These are phyloP conservation scores for Boletus rubroflammeus DNA, from an alignment of 768 basidiomycete species.

Conservation along the genomic window DNA sequence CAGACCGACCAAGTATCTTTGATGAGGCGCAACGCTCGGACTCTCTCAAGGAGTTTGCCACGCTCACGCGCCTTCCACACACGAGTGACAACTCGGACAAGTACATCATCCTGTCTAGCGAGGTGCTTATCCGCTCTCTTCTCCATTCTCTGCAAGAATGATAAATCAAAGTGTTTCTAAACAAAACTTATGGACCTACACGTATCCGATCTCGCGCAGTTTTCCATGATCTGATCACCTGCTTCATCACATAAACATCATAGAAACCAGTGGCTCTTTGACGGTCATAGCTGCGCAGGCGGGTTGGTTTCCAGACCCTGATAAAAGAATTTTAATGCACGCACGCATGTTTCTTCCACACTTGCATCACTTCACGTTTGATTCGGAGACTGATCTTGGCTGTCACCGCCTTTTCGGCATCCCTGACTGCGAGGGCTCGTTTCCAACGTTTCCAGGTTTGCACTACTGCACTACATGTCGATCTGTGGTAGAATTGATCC, in stretches of 20 bases:
- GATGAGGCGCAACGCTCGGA: constrained; percentile 43
- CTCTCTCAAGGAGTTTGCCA: constrained; percentile 53
- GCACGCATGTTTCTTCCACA: constrained; percentile 60
- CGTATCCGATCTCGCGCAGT: constrained; percentile 44
- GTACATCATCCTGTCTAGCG: constrained; percentile 52
- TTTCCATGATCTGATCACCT: constrained; percentile 54
- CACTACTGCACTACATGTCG: constrained; percentile 36
- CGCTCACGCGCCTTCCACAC: constrained; percentile 71
- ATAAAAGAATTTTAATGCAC: constrained; percentile 21
- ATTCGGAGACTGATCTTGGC: constrained; percentile 48
- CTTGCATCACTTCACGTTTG: constrained; percentile 42
- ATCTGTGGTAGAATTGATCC: constrained; percentile 42
- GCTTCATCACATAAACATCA: constrained; percentile 42
- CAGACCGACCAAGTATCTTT: constrained; percentile 49
- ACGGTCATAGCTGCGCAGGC: constrained; percentile 39
- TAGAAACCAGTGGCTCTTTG: constrained; percentile 44
- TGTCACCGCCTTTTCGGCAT: constrained; percentile 42
- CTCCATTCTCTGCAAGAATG: constrained; percentile 47
- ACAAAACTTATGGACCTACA: constrained; percentile 34
- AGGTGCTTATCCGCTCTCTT: constrained; percentile 54
- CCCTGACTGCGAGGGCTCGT: constrained; percentile 39
- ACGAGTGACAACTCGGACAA: constrained; percentile 54
- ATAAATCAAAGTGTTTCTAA: constrained; percentile 9
- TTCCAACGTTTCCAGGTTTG: constrained; percentile 60
- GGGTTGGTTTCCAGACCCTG: constrained; percentile 3